These are phyloP conservation scores for Diaporthe velutina DNA, from an alignment of 2,329 filamentous ascomycete species.

Conservation along the genomic window DNA sequence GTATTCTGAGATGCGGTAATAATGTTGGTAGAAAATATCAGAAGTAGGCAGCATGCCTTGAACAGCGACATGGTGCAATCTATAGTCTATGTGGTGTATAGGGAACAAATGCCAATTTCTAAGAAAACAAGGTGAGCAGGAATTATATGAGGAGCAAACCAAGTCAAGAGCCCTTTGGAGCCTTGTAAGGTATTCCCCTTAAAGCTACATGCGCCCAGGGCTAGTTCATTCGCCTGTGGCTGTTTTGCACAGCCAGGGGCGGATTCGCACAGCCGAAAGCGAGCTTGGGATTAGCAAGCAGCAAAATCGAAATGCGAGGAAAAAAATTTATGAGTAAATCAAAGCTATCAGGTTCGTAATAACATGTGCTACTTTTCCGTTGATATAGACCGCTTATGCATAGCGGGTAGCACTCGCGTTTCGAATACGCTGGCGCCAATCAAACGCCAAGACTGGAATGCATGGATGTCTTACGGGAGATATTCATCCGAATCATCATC, in stretches of 20 bases:
- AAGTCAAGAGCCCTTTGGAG: background rate
- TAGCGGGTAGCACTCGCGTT: background rate
- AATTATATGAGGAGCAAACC: background rate
- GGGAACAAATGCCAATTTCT: background rate
- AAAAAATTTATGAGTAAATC: too few species aligned
- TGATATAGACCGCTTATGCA: too few species aligned
- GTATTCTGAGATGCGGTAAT: background rate
- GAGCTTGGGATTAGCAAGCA: background rate
- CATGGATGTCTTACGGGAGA: background rate
- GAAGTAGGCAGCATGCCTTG: background rate
- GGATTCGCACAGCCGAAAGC: background rate
- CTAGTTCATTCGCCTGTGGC: background rate
- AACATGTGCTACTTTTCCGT: too few species aligned
- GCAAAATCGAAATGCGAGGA: too few species aligned
- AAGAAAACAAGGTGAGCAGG: background rate
- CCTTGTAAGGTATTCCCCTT: background rate
- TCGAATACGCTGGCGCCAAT: background rate
- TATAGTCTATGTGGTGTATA: background rate
- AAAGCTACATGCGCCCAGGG: background rate
- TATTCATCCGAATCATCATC: constrained; percentile 8
- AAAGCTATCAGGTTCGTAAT: too few species aligned
- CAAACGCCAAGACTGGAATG: background rate
- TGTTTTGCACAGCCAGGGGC: background rate
- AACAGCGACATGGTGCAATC: background rate
- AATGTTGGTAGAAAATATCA: background rate